Evolutionary conservation across 148 eudicot genomes (phyloP).

Genomic region (Polygonum aviculare): DNA sequence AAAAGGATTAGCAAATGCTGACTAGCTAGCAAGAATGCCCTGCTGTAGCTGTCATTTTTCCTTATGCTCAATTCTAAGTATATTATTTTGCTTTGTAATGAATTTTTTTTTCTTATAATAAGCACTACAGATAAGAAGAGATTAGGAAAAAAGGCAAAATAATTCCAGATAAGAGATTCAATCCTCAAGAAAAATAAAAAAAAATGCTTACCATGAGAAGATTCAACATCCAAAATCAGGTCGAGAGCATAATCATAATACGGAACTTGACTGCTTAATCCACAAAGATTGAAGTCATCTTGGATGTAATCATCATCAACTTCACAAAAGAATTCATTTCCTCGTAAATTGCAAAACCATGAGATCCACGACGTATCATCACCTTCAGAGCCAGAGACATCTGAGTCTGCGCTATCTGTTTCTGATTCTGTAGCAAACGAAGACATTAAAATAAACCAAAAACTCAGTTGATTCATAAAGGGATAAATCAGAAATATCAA

Average conservation of each 20-base stretch:
- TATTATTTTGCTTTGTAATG: background rate
- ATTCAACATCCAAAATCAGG: conserved; percentile 19
- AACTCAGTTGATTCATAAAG: background rate
- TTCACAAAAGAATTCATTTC: conserved; percentile 25
- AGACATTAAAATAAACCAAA: background rate
- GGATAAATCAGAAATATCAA: background rate
- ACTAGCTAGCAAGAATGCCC: background rate
- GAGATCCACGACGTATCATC: conserved; percentile 58
- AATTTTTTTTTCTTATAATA: background rate
- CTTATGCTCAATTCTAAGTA: background rate
- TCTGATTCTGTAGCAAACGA: conserved; percentile 35
- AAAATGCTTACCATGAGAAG: conserved; percentile 17
- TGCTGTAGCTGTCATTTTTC: background rate
- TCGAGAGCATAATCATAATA: conserved; percentile 24
- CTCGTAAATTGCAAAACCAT: conserved; percentile 25
- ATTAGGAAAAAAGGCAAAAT: background rate
- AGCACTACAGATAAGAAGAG: background rate
- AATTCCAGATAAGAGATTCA: background rate
- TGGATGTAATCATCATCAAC: conserved; percentile 25
- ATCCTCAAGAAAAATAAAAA: background rate
- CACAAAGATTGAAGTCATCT: conserved; percentile 24
- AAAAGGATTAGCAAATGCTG: background rate
- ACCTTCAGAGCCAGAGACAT: conserved; percentile 54
- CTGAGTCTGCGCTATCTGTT: conserved; percentile 55
- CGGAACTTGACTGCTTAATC: conserved; percentile 22